These are phyloP conservation scores for Piper betle DNA, from an alignment of 164 flowering plant species.

Conservation along the genomic window DNA sequence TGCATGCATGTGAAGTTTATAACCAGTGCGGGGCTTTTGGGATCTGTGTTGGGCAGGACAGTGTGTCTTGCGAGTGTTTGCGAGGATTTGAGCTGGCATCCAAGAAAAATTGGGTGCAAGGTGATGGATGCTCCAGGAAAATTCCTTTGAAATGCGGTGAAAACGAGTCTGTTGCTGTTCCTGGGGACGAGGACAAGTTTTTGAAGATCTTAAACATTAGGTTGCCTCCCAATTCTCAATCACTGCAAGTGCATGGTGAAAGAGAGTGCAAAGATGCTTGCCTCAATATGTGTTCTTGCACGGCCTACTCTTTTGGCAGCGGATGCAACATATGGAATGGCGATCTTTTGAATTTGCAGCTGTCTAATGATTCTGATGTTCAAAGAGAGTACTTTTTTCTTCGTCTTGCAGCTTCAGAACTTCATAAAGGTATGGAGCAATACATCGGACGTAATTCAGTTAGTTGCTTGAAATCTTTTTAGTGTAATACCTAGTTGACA, in stretches of 20 bases:
- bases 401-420: too few species aligned
- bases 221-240: slow-evolving; percentile 1
- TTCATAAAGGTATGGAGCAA: too few species aligned
- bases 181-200: slow-evolving; percentile 5
- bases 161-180: not conserved
- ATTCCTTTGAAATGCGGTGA: slow-evolving; percentile 2
- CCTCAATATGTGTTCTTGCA: slow-evolving; percentile 6
- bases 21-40: slow-evolving; percentile 11
- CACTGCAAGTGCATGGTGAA: not conserved
- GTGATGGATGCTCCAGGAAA: slow-evolving; percentile 10
- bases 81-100: slow-evolving; percentile 7
- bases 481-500: too few species aligned
- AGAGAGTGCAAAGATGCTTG: slow-evolving; percentile 2
- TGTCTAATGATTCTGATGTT: too few species aligned
- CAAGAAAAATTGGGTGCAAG: slow-evolving; percentile 1
- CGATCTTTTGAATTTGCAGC: not conserved
- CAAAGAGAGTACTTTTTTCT: too few species aligned
- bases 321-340: not conserved
- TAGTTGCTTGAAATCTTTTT: too few species aligned
- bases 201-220: not conserved
- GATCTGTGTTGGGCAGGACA: not conserved
- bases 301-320: not conserved
- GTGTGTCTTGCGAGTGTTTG: slow-evolving; percentile 5
- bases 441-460: too few species aligned
- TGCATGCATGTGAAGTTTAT: slow-evolving; percentile 6